Base-by-base conservation (phyloP, 495 filamentous ascomycete genomes). In the Penicillium manginii region DNA sequence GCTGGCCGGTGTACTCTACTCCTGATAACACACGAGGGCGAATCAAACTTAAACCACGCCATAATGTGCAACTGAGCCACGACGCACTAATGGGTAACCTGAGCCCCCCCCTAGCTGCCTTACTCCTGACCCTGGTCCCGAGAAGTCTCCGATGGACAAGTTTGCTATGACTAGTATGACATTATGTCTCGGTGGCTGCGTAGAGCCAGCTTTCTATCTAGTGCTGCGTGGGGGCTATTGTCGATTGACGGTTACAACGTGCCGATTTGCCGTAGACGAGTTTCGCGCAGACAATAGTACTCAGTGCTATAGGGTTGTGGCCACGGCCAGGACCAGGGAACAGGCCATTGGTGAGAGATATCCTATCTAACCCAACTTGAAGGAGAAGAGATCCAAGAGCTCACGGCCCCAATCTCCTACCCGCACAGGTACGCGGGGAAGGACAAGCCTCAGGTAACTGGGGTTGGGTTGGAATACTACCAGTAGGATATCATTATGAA, bases 351-450 rank as follows among this genome's bases (percentile, higher is more conserved):
- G 26, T 29, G 26, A 29, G 26, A 29, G 5, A 29, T 29, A 29
- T 29, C 26, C 26, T 19, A 47, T 19, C 18, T 49, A 49, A n/a
- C 22, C 22, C 12, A 49, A n/a, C n/a, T n/a, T n/a, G n/a, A n/a
- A 19, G 12, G 17, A 19, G 17, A 15, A 19, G 10, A 47, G 17
- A 47, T 22, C 43, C 43, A 22, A 37, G 19, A 14, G 26, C 26
- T 39, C 37, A 31, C 9, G 31, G 43, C 17, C 19, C 50, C 57
- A 51, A 62, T 62, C 60, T 62, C 26, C 60, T 55, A 62, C 60
- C 60, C 60, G 60, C 46, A 62, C 60, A 62, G 55, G 50, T 54
- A 62, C 50, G 32, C 40, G 35, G 31, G 35, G 45, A 50, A 23
- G 50, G 37, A 33, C n/a, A 33, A 40, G 52, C 37, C 23, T 19